A percentile compares a stretch with the other conserved stretches of the same genome.
Conservation (phyloP, 148 eudicot genomes). For the Chenopodium berlandieri region DNA sequence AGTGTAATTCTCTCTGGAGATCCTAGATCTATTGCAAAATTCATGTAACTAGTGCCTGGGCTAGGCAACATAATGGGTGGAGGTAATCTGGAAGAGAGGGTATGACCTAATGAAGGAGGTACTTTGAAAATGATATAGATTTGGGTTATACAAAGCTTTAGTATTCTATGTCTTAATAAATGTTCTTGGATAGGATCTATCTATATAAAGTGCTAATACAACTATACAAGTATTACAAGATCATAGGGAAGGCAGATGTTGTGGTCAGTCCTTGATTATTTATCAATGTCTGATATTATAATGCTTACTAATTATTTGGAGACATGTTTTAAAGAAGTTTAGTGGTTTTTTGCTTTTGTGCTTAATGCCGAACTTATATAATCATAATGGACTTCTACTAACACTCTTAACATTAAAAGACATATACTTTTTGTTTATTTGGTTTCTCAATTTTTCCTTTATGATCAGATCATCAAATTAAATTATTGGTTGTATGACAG, state of each 20-base stretch:
- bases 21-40: background rate
- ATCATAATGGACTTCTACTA: too few relatives aligned
- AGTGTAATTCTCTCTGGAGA: background rate
- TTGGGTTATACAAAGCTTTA: background rate
- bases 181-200: background rate
- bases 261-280: background rate
- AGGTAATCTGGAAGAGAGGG: background rate
- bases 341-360: background rate
- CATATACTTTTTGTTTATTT: background rate
- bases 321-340: background rate
- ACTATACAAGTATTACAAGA: background rate
- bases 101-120: background rate
- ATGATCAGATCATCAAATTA: background rate
- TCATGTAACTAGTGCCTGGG: background rate
- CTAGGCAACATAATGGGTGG: background rate
- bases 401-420: too few relatives aligned
- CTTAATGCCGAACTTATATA: background rate
- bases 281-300: background rate
- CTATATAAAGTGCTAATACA: background rate
- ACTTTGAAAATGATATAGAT: background rate
- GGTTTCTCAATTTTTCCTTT: background rate
- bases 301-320: background rate
- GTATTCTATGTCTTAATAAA: background rate
- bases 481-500: background rate
- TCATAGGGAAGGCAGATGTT: background rate